Evolutionary conservation across 192 early-diverging fungal species (phyloP), one percentile per base, ranked within the genome.

Genomic region (Martensiomyces pterosporus): DNA sequence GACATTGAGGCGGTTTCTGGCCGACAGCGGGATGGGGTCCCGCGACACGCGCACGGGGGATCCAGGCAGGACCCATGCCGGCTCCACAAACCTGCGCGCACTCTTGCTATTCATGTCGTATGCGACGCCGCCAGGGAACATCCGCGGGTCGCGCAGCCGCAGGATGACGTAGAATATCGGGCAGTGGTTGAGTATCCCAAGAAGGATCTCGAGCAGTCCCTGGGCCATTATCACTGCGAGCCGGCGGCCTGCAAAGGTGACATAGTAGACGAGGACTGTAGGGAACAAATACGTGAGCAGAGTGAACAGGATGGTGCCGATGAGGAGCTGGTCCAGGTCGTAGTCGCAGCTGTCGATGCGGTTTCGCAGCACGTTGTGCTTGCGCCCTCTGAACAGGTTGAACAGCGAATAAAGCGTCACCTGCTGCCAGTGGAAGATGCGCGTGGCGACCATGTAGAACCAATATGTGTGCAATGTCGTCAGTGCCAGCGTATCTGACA

Each of bases 101-200:
- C 22, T 22, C 25, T 19, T 37, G 39, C 50, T 52, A 27, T 53
- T 57, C 15, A 65, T 47, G 33, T 52, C 39, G 43, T 73, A 73
- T n/a, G 60, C 62, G 24, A 81, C 46, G 22, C 76, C 82, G 80
- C 90, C 90, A 24, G 96, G 93, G 26, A 99, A 67, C 50, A 91
- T 74, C 25, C 72, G 81, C 7, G 92, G 89, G 56, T 97, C 91
- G 48, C 91, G 90, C 23, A 94, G 38, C 19, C 93, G 77, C 24
- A 94, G 53, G 78, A 93, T 81, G n/a, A 96, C 75, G 22, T 91
- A 92, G 78, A 97, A 96, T 9, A 96, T 66, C 12, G 96, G 96
- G 57, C 94, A 97, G 58, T 99, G 96, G 58, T 99, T 99, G 18
- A 99, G 67, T 37, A 93, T 80, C 0, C 88, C 92, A 14, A 99